Evolutionary conservation across 192 early-diverging fungal genomes (phyloP), one percentile per base, ranked within the genome.

Genomic region (Gamsiella multidivaricata): DNA sequence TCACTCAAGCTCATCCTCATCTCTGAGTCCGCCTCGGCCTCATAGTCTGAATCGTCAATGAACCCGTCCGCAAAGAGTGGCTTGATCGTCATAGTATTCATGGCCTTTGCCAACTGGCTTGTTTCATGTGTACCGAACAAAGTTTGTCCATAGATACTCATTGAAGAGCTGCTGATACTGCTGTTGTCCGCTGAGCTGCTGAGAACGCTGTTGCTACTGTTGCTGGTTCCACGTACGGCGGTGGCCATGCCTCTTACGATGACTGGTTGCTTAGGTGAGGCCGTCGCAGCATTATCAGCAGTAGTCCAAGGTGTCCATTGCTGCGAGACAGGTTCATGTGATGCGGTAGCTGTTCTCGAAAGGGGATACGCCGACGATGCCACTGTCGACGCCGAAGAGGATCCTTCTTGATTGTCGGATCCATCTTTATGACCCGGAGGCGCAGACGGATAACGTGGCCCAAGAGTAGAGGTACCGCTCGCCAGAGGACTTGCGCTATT

Each of bases 31-130:
- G 63, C 65, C 23, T 87, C 84, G 2, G 81, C 82, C 22, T 83
- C 74, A 45, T 66, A 63, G 14, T 78, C 74, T 2, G 80, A 80
- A 11, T 86, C 88, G 41, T 62, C 80, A 14, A 87, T 62, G 59
- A 90, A 88, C 31, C 84, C 80, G 22, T 84, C 81, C 2, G 83
- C 69, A 32, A 88, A 87, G 31, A 87, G 45, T 7, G 87, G 88
- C 54, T 83, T 83, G 17, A 88, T 80, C 43, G 80, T 75, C 51
- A 88, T 81, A 11, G 61, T 60, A n/a, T 75, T 69, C 25, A 85
- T 86, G 10, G 68, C 70, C 14, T 56, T 64, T 15, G 64, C 42
- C 14, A 80, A 39, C 6, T 70, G 67, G 0, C 71, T 57, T 8
- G 33, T 36, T 33, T 29, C 39, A 32, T 18, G 28, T 20, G 37